Evolutionary conservation across 129 eudicot genomes (phyloP).

Genomic region (Helianthus annuus): HanXRQr2.0-SUNRISE NC_035447.2:22105733-22106232

Average conservation of each 20-base stretch:
- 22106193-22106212: conserved; percentile 9
- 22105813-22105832: conserved; percentile 77
- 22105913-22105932: not conserved
- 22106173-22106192: not conserved
- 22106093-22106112: conserved; percentile 52
- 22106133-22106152: not conserved
- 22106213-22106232: conserved; percentile 1
- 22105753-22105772: not conserved
- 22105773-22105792: conserved; percentile 82
- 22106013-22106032: conserved; percentile 63
- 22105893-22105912: conserved; percentile 70
- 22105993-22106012: conserved; percentile 95
- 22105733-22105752: not conserved
- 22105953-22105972: not conserved
- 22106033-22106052: conserved; percentile 63
- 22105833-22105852: conserved; percentile 63
- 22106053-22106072: conserved; percentile 56
- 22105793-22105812: conserved; percentile 66
- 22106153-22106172: not conserved
- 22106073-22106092: conserved; percentile 76
- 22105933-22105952: not conserved
- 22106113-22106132: not conserved
- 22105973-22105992: conserved; percentile 70
- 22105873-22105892: conserved; percentile 75
- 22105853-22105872: conserved; percentile 62